Base-by-base conservation (phyloP, 2,329 filamentous ascomycete genomes). In the Cercospora sp. region DNA sequence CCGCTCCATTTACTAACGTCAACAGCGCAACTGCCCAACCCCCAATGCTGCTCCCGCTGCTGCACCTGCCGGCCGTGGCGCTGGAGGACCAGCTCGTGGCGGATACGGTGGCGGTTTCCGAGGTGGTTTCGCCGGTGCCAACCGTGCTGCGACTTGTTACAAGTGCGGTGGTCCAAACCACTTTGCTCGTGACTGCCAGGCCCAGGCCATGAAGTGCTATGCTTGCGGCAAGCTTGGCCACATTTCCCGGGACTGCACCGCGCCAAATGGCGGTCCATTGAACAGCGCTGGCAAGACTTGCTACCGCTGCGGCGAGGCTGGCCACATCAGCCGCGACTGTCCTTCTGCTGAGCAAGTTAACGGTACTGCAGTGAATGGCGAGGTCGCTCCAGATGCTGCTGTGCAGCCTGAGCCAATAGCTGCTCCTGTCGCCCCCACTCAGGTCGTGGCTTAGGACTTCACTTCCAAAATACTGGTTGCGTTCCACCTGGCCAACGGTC, bases 191-290 rank as follows among this genome's bases (percentile, higher is more conserved):
- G 95, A 99, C 78, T 99, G 95, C 86, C 95, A 98, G 85, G 94
- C 95, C 74, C 93, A 97, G 82, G 92, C 93, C 71, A 97, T 97
- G 93, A 97, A 97, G 85, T 97, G 94, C 87, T 97, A 97, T 78
- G 94, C 94, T 73, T 97, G 94, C 79, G 94, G 94, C 80, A 97
- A 97, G 85, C 89, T 97, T 65, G 93, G 93, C 62, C 93, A 97
- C 84, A 97, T 97, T 81, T 96, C 92, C 67, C 87, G 90, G 76
- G 95, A 99, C 82, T 99, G 95, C 86, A 97, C 94, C 58, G 93
- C 94, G 70, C 94, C 95, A 72, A 98, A 98, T 81, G 95, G 95
- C 66, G 95, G 95, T 26, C 93, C 94, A 58, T 86, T 98, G 74
- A 97, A 95, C 87, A 71, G 69, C 64, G 96, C 92, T 71, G 94